Percentiles rank a stretch among this genome's conserved stretches.
Evolutionary conservation across 2,329 filamentous ascomycete genomes (phyloP).

Genomic region (Trichoderma endophyticum): DNA sequence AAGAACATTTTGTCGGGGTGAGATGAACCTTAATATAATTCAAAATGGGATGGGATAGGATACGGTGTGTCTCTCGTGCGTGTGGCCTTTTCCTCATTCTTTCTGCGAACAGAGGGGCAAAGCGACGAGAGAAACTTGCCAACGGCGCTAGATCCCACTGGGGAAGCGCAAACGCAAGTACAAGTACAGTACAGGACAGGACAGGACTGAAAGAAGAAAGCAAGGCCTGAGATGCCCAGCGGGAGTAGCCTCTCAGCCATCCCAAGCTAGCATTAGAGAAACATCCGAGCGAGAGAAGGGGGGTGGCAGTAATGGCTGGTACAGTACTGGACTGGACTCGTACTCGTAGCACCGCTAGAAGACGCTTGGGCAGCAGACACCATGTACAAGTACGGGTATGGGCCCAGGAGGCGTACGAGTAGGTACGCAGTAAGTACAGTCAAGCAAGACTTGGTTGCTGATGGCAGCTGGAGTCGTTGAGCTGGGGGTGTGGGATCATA

Average conservation of each 20-base stretch:
- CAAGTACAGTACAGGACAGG: neutral
- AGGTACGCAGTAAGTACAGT: neutral
- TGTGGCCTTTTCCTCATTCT: constrained; percentile 1
- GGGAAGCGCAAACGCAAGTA: constrained; percentile 15
- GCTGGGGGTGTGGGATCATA: constrained; percentile 22
- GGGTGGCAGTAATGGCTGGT: constrained; percentile 2
- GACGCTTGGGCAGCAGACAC: constrained; percentile 15
- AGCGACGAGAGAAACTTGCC: neutral
- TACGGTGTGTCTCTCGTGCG: constrained; percentile 5
- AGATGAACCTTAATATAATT: constrained; percentile 21
- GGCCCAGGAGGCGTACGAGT: constrained; percentile 5
- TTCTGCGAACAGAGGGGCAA: constrained; percentile 7
- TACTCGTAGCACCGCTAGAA: constrained; percentile 1
- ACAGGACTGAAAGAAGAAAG: neutral
- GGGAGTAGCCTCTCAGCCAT: constrained; percentile 12
- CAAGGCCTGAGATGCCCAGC: constrained; percentile 10
- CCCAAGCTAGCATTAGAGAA: constrained; percentile 10
- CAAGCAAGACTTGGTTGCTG: neutral
- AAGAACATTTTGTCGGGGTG: neutral
- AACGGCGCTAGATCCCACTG: constrained; percentile 17
- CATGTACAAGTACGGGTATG: constrained; percentile 3
- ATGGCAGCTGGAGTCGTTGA: constrained; percentile 7
- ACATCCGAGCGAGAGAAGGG: constrained; percentile 4
- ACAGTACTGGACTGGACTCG: neutral
- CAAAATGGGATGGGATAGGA: constrained; percentile 8